A percentile compares a stretch with the other conserved stretches of the same genome.
phyloP scores from a whole-genome alignment of 441 rosid genomes.

The Rhodomyrtus psidioides region DNA sequence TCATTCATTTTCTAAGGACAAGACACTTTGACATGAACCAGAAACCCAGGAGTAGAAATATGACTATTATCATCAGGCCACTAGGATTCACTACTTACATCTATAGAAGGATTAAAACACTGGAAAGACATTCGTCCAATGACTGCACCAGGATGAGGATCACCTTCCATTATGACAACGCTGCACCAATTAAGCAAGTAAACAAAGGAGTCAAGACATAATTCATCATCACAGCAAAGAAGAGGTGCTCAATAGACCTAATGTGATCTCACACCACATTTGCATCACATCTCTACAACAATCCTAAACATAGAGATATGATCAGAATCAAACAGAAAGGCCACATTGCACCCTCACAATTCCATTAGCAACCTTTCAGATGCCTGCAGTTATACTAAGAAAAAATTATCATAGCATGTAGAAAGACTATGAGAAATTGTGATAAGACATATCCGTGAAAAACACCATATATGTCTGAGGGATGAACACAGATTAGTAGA shows the following conservation, averaged over 20 bases:
- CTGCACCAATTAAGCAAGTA: slow-evolving; percentile 23
- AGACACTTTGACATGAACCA: slow-evolving; percentile 12
- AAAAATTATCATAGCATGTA: neutral
- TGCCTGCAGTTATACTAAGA: neutral
- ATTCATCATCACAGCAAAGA: neutral
- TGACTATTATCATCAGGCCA: slow-evolving; percentile 6
- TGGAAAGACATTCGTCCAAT: slow-evolving; percentile 89
- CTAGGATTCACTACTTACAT: slow-evolving; percentile 46
- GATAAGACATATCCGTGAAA: neutral
- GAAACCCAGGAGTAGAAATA: slow-evolving; percentile 1
- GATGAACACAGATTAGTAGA: neutral
- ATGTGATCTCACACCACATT: neutral
- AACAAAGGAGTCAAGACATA: neutral
- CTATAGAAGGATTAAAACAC: slow-evolving; percentile 87
- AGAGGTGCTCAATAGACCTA: neutral
- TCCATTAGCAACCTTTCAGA: neutral
- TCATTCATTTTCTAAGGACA: slow-evolving; percentile 72
- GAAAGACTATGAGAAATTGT: neutral
- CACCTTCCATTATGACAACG: slow-evolving; percentile 84
- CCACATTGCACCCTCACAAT: neutral
- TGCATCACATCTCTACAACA: neutral
- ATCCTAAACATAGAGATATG: neutral
- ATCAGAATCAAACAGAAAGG: neutral
- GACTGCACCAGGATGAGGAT: slow-evolving; percentile 78
- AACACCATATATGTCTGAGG: neutral